Evolutionary conservation across 1,284 basidiomycete species (phyloP).

Genomic region (Ceratorhiza oryzae-sativae): DNA sequence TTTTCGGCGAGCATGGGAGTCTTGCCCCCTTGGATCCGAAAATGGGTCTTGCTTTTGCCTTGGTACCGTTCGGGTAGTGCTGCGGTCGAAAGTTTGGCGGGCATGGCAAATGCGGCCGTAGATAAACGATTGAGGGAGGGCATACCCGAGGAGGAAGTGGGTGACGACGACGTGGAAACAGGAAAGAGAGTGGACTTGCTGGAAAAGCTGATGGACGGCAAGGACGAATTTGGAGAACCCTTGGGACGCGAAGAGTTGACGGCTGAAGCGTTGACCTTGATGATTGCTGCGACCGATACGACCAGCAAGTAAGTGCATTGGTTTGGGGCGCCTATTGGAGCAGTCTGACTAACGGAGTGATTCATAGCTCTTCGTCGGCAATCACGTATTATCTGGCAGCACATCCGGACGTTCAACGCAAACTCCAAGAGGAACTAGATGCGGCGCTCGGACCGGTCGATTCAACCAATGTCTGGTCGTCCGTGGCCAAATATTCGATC

Average conservation of each 20-base stretch:
- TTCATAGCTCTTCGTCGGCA: constrained; percentile 63
- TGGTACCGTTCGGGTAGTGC: constrained; percentile 76
- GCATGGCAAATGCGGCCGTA: constrained; percentile 72
- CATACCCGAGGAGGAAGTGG: constrained; percentile 54
- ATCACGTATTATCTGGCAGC: constrained; percentile 81
- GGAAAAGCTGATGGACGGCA: constrained; percentile 76
- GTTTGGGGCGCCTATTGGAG: constrained; percentile 7
- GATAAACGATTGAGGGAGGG: constrained; percentile 78
- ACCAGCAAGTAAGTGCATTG: constrained; percentile 71
- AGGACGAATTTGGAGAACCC: constrained; percentile 77
- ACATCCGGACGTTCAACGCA: constrained; percentile 69
- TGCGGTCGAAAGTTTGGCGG: constrained; percentile 76
- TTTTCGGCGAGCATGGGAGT: constrained; percentile 85
- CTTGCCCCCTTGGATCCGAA: constrained; percentile 58
- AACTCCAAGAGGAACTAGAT: constrained; percentile 82
- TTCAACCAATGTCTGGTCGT: constrained; percentile 64
- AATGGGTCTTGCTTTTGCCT: constrained; percentile 66
- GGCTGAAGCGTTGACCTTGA: constrained; percentile 83
- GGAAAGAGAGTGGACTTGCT: constrained; percentile 73
- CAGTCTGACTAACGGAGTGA: neutral
- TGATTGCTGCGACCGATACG: constrained; percentile 84
- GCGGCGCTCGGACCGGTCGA: constrained; percentile 68
- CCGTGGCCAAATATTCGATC: constrained; percentile 62
- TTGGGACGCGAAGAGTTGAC: constrained; percentile 84
- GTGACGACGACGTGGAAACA: constrained; percentile 21